Base-by-base conservation (phyloP, 129 eudicot genomes). In the Deinandra increscens region DNA sequence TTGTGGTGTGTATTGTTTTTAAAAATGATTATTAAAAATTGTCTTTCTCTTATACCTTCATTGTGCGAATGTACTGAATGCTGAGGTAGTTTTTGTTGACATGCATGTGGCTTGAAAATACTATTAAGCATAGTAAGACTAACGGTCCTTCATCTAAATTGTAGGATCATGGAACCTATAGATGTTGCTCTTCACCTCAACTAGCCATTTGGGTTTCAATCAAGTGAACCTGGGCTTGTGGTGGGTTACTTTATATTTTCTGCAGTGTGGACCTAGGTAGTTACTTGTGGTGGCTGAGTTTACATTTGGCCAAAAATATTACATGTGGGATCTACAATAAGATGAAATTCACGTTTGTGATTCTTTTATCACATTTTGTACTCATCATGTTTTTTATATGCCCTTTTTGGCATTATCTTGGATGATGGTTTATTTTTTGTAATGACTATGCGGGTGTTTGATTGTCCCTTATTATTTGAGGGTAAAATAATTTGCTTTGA, bases 141-240 rank as follows among this genome's bases (percentile, higher is more conserved):
- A 59, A 45, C 77, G 68, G 39, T 17, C 18, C 37, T 56, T 46
- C 18, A 64, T 74, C 60, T 59, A 43, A 70, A n/a, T 75, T 84
- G 85, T 95, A 93, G 98, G 91, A 82, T 80, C 74, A 86, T 86
- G 96, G 88, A 87, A 70, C 81, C 98, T 33, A 82, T 93, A 66
- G 70, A 85, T 38, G 80, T 81, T 19, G 64, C 76, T 56, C 92
- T 93, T 70, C 83, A 83, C 55, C 87, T 89, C 75, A 56, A 84
- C 38, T 81, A 81, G 74, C 79, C 74, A 43, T 93, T 84, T 76
- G 92, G 88, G 29, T 66, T 87, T 74, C 75, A 66, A 50, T 80
- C 86, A 23, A 62, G 84, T 70, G 96, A 89, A 48, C 88, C 92
- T 45, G 98, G 97, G 83, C 33, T 84, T 77, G 69, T 86, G n/a